Evolutionary conservation across 2,329 filamentous ascomycete genomes (phyloP), one percentile per base, ranked within the genome.

Genomic region (Colletotrichum liaoningense): DNA sequence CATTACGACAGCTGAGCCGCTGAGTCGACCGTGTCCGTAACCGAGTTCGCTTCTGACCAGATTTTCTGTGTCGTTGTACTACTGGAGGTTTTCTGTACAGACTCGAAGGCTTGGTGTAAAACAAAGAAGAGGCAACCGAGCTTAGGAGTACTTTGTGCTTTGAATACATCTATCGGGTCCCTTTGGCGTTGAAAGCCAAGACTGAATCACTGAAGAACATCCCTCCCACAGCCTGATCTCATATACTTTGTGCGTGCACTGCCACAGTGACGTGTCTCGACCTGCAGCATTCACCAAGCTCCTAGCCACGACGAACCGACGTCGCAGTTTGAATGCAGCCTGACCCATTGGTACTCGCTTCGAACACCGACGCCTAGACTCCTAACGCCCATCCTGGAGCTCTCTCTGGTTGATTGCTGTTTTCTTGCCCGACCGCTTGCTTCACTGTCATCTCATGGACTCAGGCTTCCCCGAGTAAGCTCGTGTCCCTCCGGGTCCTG

Each of bases 401-500:
- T 9, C 19, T 22, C 19, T 22, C 16, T n/a, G 4, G 6, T 49
- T 49, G 42, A 19, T 19, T 49, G 3, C 8, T 11, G 7, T 11
- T 49, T 19, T 7, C 19, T 49, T 49, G 19, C 7, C 19, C 42
- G 19, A n/a, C 19, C 19, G 3, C 7, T 49, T 7, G 16, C 3
- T 42, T n/a, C 19, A 22, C 7, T 19, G 1, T 9, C 14, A 14
- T 33, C 12, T 67, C 49, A 38, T 1, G 49, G 22, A 28, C 57
- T 67, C 5, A 26, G 9, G 11, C 38, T 52, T 8, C 63, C 49
- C 3, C 12, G 16, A 35, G 56, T 19, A 4, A 73, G 71, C 56
- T 72, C 72, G 6, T 59, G 72, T 33, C 67, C 67, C 16, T 71
- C 68, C 0, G 24, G 14, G 1, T 38, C 8, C 26, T 54, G 46